Conservation (phyloP, 352 stramenopile species). For the Phytophthora cryptogea region DNA sequence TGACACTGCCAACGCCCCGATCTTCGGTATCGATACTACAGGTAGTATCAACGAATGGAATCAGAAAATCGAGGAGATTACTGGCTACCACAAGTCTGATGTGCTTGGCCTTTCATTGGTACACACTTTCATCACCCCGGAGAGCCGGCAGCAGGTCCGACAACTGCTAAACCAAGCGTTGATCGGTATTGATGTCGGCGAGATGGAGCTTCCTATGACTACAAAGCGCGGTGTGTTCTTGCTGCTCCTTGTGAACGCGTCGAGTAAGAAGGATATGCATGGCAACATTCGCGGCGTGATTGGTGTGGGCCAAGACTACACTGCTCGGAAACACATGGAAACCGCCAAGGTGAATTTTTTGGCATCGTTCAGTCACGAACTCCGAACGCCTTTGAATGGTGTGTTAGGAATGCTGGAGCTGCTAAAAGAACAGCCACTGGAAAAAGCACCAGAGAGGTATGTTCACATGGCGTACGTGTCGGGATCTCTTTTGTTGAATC, state of each 20-base stretch:
- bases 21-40: constrained; percentile 86
- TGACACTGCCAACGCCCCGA: constrained; percentile 77
- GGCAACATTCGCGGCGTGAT: constrained; percentile 93
- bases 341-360: constrained; percentile 88
- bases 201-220: constrained; percentile 88
- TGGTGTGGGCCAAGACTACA: constrained; percentile 93
- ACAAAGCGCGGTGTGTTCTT: constrained; percentile 72
- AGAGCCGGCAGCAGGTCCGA: constrained; percentile 68
- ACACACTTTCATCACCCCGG: constrained; percentile 77
- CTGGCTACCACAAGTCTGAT: constrained; percentile 71
- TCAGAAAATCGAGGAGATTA: constrained; percentile 88
- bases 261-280: constrained; percentile 90
- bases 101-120: constrained; percentile 77
- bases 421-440: constrained; percentile 77
- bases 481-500: constrained; percentile 84
- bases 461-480: constrained; percentile 89
- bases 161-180: constrained; percentile 80
- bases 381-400: constrained; percentile 82
- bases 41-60: constrained; percentile 89
- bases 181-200: constrained; percentile 86
- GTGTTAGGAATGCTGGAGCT: constrained; percentile 86
- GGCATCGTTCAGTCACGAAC: constrained; percentile 84
- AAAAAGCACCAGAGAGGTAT: constrained; percentile 67
- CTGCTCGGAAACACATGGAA: constrained; percentile 86
- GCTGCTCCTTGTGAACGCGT: constrained; percentile 80